Conservation (phyloP, 2,329 filamentous ascomycete genomes). For the Aspergillus neoniger region DNA sequence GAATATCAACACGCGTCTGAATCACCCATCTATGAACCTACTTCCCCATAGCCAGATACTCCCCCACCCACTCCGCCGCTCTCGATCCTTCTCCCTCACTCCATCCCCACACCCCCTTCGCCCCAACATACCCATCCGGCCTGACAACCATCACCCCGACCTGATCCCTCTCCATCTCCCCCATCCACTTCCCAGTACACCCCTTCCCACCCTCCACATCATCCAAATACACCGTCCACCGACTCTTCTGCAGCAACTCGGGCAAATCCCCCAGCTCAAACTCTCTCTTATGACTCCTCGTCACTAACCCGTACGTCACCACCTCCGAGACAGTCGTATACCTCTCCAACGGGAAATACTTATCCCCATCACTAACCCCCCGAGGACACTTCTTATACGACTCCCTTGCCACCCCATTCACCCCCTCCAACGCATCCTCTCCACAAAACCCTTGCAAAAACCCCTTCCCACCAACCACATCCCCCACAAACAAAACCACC, state of each 20-base stretch:
- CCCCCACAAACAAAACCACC: constrained; percentile 69
- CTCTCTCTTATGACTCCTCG: constrained; percentile 60
- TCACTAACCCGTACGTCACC: constrained; percentile 70
- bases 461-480: constrained; percentile 56
- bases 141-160: constrained; percentile 68
- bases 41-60: constrained; percentile 44
- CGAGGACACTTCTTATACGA: constrained; percentile 65
- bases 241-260: constrained; percentile 61
- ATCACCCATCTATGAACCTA: no score
- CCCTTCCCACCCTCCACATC: constrained; percentile 56
- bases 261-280: constrained; percentile 70
- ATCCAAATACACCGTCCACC: constrained; percentile 74
- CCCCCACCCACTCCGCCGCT: constrained; percentile 51
- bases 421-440: constrained; percentile 45
- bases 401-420: constrained; percentile 58
- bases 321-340: constrained; percentile 69
- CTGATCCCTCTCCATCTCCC: constrained; percentile 57
- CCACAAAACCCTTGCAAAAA: constrained; percentile 63
- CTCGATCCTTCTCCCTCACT: constrained; percentile 28
- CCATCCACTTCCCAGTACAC: constrained; percentile 71
- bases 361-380: constrained; percentile 60
- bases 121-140: constrained; percentile 73
- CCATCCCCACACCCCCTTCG: constrained; percentile 50
- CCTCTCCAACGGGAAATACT: constrained; percentile 66
- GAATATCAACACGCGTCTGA: no score